Conservation (phyloP, 371 early-diverging fungal genomes). For the Mucor irregularis region DNA sequence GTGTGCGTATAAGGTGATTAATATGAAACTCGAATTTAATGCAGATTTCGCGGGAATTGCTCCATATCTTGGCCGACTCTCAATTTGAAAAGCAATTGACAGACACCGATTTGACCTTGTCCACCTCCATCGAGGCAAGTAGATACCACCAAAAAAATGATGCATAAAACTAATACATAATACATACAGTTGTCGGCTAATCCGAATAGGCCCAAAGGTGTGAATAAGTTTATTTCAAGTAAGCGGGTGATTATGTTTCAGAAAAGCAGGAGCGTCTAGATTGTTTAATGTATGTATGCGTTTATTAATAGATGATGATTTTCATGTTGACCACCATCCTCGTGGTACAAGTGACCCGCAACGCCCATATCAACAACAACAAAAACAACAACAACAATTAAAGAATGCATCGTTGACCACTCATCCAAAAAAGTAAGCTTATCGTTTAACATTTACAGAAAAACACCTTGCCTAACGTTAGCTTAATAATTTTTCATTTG, state of each 20-base stretch:
- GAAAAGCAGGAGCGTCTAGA: background rate
- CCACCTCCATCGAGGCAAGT: slow-evolving; percentile 2
- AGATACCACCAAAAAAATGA: background rate
- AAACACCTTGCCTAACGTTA: no score
- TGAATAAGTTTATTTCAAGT: background rate
- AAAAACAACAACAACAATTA: background rate
- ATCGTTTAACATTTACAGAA: no score
- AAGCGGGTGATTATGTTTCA: background rate
- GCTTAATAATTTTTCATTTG: no score
- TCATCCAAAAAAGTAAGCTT: no score
- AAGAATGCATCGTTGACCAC: background rate
- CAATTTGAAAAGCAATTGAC: slow-evolving; percentile 20
- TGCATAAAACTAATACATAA: background rate
- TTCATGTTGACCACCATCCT: background rate
- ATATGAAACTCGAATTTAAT: background rate
- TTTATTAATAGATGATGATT: background rate
- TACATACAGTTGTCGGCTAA: slow-evolving; percentile 22
- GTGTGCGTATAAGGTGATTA: no score
- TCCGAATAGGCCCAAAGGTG: slow-evolving; percentile 27
- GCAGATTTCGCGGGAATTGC: slow-evolving; percentile 31
- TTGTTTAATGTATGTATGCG: background rate
- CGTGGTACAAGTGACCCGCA: no score
- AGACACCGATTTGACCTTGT: slow-evolving; percentile 1
- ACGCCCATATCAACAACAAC: background rate
- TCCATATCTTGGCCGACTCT: slow-evolving; percentile 20